phyloP scores from a whole-genome alignment of 2,329 filamentous ascomycete species.

The Calonectria naviculata region DNA sequence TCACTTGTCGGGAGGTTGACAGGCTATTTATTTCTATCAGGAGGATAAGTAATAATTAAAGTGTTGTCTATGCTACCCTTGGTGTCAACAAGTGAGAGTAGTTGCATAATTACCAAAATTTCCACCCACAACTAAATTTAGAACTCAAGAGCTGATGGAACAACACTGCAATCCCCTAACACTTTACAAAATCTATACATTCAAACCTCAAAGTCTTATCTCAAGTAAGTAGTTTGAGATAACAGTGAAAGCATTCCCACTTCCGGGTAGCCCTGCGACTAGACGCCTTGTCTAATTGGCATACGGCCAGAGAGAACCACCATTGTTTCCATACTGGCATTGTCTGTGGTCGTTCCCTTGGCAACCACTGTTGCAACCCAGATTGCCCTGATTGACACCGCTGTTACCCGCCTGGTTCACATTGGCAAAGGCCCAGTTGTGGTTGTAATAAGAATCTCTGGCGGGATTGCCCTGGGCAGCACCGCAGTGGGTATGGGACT shows the following conservation, averaged over 20 bases:
- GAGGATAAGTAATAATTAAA: not conserved
- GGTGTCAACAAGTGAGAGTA: not conserved
- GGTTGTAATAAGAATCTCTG: not conserved
- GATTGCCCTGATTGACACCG: slow-evolving; percentile 1
- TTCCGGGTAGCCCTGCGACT: not conserved
- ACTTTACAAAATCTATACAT: not conserved
- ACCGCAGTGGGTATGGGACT: slow-evolving; percentile 3
- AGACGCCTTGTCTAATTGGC: not conserved
- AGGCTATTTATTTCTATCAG: no score
- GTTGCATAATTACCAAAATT: not conserved
- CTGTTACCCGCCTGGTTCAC: slow-evolving; percentile 3
- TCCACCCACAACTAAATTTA: not conserved
- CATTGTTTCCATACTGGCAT: slow-evolving; percentile 4
- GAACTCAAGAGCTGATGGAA: not conserved
- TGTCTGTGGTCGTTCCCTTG: slow-evolving; percentile 6
- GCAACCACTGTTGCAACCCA: slow-evolving; percentile 5
- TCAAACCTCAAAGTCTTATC: not conserved
- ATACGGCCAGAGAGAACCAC: slow-evolving; percentile 8
- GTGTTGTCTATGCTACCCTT: not conserved
- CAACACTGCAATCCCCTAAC: not conserved
- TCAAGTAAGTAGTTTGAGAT: not conserved
- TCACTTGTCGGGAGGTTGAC: no score
- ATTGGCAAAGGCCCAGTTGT: slow-evolving; percentile 9
- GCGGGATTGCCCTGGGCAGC: not conserved
- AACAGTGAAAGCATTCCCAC: not conserved